Base-by-base conservation (phyloP, 2,329 filamentous ascomycete genomes). In the Aspergillus proliferans region DNA sequence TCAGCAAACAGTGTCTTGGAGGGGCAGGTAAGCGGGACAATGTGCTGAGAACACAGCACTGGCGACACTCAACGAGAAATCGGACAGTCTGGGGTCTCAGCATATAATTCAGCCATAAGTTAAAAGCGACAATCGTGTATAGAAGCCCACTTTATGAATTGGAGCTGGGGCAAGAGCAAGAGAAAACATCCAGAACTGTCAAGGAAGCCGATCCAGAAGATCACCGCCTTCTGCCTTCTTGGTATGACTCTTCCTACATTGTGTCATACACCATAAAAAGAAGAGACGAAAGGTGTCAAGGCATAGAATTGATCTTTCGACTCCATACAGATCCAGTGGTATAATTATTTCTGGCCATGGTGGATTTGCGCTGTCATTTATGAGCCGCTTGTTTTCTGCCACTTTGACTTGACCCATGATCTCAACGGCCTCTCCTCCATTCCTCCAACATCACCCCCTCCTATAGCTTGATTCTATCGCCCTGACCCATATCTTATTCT, bases 51-150 rank as follows among this genome's bases (percentile, higher is more conserved):
- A 52, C 43, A 43, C 39, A 50, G 45, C 43, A 46, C 38, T 45
- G 44, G 51, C 51, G 52, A 52, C 50, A 46, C 50, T 56, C 51
- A 49, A 57, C 42, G 24, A 59, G 46, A 48, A 47, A 52, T 22
- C 51, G 44, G 19, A 54, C 38, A 47, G 48, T 38, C 43, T 47
- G 54, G 43, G 55, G 28, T 42, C 47, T 53, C 43, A 36, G 53
- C 62, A 64, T 64, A 49, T 53, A 55, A 43, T 42, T n/a, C 28
- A 45, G 52, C 52, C 55, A 54, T 58, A n/a, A 38, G 40, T 43
- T 43, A 43, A 48, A 33, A 7, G 36, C 19, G 44, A 50, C 21
- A 6, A 19, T 12, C 18, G 10, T 1, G 38, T 12, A 21, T 40
- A 22, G 9, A 40, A 40, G 38, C 26, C 12, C 9, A 30, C 26